phyloP scores from a whole-genome alignment of 2,329 filamentous ascomycete species.

The Lecanicillium sp. region DNA sequence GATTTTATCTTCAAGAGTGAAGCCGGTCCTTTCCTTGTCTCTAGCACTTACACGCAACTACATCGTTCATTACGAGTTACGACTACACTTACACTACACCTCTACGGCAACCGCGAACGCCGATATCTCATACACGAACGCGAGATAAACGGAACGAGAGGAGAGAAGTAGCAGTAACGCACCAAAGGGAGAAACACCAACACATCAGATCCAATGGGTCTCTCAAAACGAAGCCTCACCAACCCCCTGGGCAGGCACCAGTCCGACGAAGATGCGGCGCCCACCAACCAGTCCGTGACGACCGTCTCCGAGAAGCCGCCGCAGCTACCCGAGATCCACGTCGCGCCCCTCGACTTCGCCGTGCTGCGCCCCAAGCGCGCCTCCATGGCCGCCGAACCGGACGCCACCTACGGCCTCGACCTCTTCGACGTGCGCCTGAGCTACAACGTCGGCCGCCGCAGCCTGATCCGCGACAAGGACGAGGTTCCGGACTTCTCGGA shows the following conservation, averaged over 20 bases:
- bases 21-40: background rate
- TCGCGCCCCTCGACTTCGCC: conserved; percentile 11
- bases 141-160: background rate
- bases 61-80: background rate
- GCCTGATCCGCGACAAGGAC: conserved; percentile 12
- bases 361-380: conserved; percentile 10
- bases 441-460: conserved; percentile 12
- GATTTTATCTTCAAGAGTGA: background rate
- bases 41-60: background rate
- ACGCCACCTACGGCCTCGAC: conserved; percentile 7
- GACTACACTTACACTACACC: background rate
- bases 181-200: background rate
- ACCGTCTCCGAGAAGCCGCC: conserved; percentile 7
- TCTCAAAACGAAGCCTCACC: conserved; percentile 8
- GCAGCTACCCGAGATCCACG: conserved; percentile 11
- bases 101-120: background rate
- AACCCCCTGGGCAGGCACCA: background rate
- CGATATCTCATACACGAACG: background rate
- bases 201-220: conserved; percentile 1
- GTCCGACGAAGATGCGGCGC: background rate
- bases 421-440: conserved; percentile 11
- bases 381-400: conserved; percentile 8
- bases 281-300: background rate
- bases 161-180: background rate
- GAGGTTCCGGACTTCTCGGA: conserved; percentile 6